Evolutionary conservation across 2,329 filamentous ascomycete species (phyloP), one percentile per base, ranked within the genome.

Genomic region (Sporothrix variecibatus): DNA sequence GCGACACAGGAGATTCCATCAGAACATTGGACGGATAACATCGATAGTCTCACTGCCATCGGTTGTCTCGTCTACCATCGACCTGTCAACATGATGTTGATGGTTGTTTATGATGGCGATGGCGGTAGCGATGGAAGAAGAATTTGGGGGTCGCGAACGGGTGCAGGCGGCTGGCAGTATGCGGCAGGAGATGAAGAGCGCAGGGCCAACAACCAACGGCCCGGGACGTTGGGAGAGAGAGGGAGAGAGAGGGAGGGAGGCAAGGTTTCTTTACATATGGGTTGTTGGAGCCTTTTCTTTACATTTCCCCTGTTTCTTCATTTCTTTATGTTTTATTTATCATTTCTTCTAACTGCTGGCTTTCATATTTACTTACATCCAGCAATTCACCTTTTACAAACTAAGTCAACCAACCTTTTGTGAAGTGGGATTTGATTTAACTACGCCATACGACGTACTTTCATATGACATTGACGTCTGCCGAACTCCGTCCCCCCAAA

Each of bases 271-370:
- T 64, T 38, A 40, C 34, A 40, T 40, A 40, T 40, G 60, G 60
- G 60, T 23, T 40, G 58, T 40, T 62, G 58, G 58, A 40, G 31
- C 58, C 58, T 40, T 62, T 38, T n/a, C 51, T 56, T 53, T 53
- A n/a, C 23, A 23, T 34, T 20, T 62, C 38, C 5, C 9, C 31
- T 26, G 15, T 12, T 11, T 20, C 34, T 8, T 1, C 9, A 40
- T 40, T 64, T 34, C 56, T 7, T 64, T 23, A 8, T 40, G 23
- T 56, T 56, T 56, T 56, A 56, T 56, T 56, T 56, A 28, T 26
- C 51, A 26, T 56, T 28, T 28, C 51, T 49, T 20, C 6, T 49
- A 0, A 20, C 4, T 49, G 43, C 43, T 17, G 43, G 43, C 12
- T 15, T 49, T 20, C 15, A 49, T 49, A 15, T 2, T 49, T 15